Percentiles rank a stretch among this genome's conserved stretches.
Evolutionary conservation across 2,329 filamentous ascomycete genomes (phyloP).

Genomic region (Fusarium sacchari): DNA sequence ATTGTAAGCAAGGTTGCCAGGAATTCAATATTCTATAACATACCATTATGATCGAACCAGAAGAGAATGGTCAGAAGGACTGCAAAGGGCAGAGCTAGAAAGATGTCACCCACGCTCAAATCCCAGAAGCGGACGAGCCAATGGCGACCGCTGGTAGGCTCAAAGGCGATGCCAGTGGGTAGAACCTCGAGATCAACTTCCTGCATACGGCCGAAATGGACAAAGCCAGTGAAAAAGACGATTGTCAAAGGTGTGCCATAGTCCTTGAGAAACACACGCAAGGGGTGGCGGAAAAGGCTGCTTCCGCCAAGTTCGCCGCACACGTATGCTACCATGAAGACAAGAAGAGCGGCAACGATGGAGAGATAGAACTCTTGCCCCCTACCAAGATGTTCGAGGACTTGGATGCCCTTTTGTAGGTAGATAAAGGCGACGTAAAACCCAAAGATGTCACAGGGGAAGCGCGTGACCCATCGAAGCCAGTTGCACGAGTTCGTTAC

Average conservation of each 20-base stretch:
- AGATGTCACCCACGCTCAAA: slow-evolving; percentile 76
- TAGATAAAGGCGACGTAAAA: slow-evolving; percentile 96
- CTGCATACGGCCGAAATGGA: slow-evolving; percentile 86
- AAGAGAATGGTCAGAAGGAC: slow-evolving; percentile 85
- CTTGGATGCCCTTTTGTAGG: slow-evolving; percentile 89
- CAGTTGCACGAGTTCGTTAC: slow-evolving; percentile 88
- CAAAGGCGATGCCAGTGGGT: slow-evolving; percentile 81
- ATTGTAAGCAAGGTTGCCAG: not conserved
- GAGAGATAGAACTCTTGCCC: slow-evolving; percentile 79
- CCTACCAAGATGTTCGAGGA: slow-evolving; percentile 78
- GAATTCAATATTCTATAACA: slow-evolving; percentile 25
- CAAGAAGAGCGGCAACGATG: slow-evolving; percentile 78
- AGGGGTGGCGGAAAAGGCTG: slow-evolving; percentile 76
- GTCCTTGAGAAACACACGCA: slow-evolving; percentile 87
- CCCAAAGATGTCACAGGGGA: slow-evolving; percentile 93
- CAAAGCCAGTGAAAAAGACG: slow-evolving; percentile 90
- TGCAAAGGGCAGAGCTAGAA: slow-evolving; percentile 88
- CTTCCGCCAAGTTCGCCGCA: slow-evolving; percentile 77
- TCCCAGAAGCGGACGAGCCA: slow-evolving; percentile 90
- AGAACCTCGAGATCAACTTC: slow-evolving; percentile 74
- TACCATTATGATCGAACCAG: slow-evolving; percentile 90
- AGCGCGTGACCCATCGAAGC: slow-evolving; percentile 88
- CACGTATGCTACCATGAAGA: slow-evolving; percentile 79
- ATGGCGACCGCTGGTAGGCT: slow-evolving; percentile 75
- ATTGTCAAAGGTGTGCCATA: slow-evolving; percentile 87